Evolutionary conservation across 305 asterid genomes (phyloP), one percentile per base, ranked within the genome.

Genomic region (Fraxinus albicans): DNA sequence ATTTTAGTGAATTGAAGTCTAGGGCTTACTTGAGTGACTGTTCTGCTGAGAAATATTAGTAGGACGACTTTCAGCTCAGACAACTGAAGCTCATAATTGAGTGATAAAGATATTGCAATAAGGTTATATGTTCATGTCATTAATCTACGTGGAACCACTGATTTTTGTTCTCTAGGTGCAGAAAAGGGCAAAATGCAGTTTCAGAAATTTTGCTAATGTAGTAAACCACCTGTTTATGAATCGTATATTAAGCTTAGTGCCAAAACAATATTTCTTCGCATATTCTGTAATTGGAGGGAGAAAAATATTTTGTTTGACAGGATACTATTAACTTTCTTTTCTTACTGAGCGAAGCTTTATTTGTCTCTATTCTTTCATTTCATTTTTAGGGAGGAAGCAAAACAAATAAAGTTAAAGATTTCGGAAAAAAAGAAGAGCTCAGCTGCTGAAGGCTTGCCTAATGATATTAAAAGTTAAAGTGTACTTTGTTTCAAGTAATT

Each of bases 331-430:
- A 58, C 69, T 58, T 72, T 19, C 25, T 36, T 73, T 8, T 5
- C 63, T 38, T 38, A 7, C 42, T 38, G 42, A 38, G 10, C 9
- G 42, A 38, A 38, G 42, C 27, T 29, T 40, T 17, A 10, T 19
- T 33, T 78, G 40, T 65, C 40, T 76, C 27, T 58, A 19, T 19
- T 53, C 63, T 31, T 40, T 38, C 2, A 38, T 38, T 38, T 38
- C 80, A 44, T 50, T 83, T 77, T 3, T 70, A 95, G 99, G 94
- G 90, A 91, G 77, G 99, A 93, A 84, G 98, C 97, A 35, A 89
- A 92, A 87, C 95, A 90, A 81, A 19, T 94, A 19, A 89, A 67
- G 81, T 79, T 85, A 60, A 86, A 77, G 82, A 67, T 50, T 82
- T 84, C 93, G 40, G 85, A 84, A 85, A 78, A 50, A 65, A 69